phyloP scores from a whole-genome alignment of 2,329 filamentous ascomycete species.

The Ophiostoma ips region DNA sequence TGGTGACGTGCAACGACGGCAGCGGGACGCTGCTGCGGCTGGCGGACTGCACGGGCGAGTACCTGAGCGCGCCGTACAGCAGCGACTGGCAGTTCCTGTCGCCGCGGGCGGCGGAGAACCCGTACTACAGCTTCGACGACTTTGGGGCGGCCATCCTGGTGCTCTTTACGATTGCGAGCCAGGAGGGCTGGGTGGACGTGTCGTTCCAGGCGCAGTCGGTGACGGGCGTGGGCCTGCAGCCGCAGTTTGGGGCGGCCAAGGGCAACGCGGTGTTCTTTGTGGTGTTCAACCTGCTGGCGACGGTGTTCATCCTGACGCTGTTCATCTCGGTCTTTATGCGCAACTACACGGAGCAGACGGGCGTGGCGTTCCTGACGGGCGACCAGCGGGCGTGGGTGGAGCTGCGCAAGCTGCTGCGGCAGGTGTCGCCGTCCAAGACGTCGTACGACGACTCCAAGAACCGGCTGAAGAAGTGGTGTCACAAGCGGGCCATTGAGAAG shows the following conservation, averaged over 20 bases:
- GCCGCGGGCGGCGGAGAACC: constrained; percentile 67
- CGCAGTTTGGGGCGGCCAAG: constrained; percentile 51
- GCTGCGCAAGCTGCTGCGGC: constrained; percentile 75
- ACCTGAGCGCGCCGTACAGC: constrained; percentile 57
- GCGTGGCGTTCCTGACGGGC: constrained; percentile 86
- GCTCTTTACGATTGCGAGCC: constrained; percentile 95
- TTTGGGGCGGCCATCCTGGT: constrained; percentile 91
- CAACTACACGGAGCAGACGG: constrained; percentile 97
- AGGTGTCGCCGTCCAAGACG: constrained; percentile 88
- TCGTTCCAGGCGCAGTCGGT: constrained; percentile 74
- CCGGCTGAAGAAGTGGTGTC: constrained; percentile 85
- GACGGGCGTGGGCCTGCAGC: constrained; percentile 62
- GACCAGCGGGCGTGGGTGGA: constrained; percentile 97
- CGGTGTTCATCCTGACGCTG: constrained; percentile 89
- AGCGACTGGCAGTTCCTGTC: constrained; percentile 65
- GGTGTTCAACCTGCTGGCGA: constrained; percentile 87
- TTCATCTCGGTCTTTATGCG: constrained; percentile 99
- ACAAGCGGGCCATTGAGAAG: constrained; percentile 86
- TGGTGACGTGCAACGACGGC: constrained; percentile 68
- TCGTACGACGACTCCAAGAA: constrained; percentile 65
- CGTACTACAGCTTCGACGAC: constrained; percentile 84
- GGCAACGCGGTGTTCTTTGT: constrained; percentile 92
- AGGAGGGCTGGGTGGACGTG: constrained; percentile 96
- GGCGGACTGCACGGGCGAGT: constrained; percentile 74
- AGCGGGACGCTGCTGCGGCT: constrained; percentile 42